Evolutionary conservation across 139 green algal genomes (phyloP).

Genomic region (Trebouxia sp.): DNA sequence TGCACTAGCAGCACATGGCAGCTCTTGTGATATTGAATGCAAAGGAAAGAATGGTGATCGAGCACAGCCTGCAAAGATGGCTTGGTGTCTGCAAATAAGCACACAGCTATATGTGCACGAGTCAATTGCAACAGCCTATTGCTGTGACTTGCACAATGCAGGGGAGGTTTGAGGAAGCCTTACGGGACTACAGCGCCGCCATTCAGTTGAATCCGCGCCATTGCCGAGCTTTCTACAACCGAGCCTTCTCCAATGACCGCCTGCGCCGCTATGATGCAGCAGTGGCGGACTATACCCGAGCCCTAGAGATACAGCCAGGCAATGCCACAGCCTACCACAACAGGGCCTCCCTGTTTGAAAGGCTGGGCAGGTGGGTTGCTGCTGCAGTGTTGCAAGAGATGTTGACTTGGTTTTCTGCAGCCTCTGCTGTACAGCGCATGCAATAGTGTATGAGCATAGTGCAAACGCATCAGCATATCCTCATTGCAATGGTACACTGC

Average conservation of each 20-base stretch:
- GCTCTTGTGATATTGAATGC: too few species aligned
- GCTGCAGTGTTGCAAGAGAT: not conserved
- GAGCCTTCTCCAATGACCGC: constrained; percentile 67
- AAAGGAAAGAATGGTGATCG: too few species aligned
- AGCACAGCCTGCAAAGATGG: too few species aligned
- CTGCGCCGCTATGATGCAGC: constrained; percentile 56
- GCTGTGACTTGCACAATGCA: constrained; percentile 17
- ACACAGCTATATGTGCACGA: not conserved
- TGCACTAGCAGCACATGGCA: too few species aligned
- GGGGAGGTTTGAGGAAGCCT: constrained; percentile 68
- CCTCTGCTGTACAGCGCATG: not conserved
- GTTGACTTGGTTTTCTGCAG: not conserved
- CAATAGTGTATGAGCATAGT: too few species aligned
- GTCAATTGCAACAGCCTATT: not conserved
- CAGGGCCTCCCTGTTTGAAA: constrained; percentile 69
- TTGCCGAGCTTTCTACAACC: constrained; percentile 83
- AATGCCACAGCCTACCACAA: constrained; percentile 83
- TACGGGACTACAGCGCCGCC: constrained; percentile 78
- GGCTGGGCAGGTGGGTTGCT: constrained; percentile 49
- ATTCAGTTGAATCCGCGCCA: constrained; percentile 73
- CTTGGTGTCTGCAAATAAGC: too few species aligned
- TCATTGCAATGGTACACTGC: too few species aligned
- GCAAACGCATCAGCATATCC: not conserved
- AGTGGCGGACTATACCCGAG: constrained; percentile 68
- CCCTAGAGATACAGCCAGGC: constrained; percentile 68